phyloP scores from a whole-genome alignment of 1,284 basidiomycete species.

The Xerocomus minutiporus region DNA sequence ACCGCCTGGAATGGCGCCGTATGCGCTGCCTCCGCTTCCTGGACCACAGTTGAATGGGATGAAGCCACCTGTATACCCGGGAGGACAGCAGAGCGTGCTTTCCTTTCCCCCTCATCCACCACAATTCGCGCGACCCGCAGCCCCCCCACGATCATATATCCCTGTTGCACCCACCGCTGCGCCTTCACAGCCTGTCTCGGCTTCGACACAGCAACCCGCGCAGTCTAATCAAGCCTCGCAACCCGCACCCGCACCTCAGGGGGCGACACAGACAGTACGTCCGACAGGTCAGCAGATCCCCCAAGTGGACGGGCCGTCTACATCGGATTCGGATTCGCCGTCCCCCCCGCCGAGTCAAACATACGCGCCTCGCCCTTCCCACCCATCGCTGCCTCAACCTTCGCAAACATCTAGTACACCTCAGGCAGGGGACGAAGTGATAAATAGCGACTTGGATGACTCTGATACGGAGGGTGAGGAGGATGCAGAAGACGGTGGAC shows the following conservation, averaged over 20 bases:
- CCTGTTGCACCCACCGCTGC: slow-evolving; percentile 10
- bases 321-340: slow-evolving; percentile 57
- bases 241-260: slow-evolving; percentile 8
- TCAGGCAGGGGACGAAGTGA: slow-evolving; percentile 68
- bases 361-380: slow-evolving; percentile 59
- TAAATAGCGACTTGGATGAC: slow-evolving; percentile 96
- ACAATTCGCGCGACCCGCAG: slow-evolving; percentile 35
- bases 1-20: slow-evolving; percentile 39
- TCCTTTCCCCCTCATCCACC: slow-evolving; percentile 51
- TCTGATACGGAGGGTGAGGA: slow-evolving; percentile 80
- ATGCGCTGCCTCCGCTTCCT: slow-evolving; percentile 58
- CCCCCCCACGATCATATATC: slow-evolving; percentile 26
- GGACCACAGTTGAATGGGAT: slow-evolving; percentile 55
- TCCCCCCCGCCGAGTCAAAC: slow-evolving; percentile 53
- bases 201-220: slow-evolving; percentile 17
- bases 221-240: slow-evolving; percentile 14
- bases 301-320: slow-evolving; percentile 58
- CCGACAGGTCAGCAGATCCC: slow-evolving; percentile 48
- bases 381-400: slow-evolving; percentile 56
- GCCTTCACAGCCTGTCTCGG: slow-evolving; percentile 13
- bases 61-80: slow-evolving; percentile 44
- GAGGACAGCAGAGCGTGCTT: slow-evolving; percentile 52
- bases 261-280: slow-evolving; percentile 15
- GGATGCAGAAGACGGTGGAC: slow-evolving; percentile 66
- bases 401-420: slow-evolving; percentile 34